Percentiles rank a stretch among this genome's conserved stretches.
Conservation (phyloP, 75 land plant genomes). For the Picea sitchensis region DNA sequence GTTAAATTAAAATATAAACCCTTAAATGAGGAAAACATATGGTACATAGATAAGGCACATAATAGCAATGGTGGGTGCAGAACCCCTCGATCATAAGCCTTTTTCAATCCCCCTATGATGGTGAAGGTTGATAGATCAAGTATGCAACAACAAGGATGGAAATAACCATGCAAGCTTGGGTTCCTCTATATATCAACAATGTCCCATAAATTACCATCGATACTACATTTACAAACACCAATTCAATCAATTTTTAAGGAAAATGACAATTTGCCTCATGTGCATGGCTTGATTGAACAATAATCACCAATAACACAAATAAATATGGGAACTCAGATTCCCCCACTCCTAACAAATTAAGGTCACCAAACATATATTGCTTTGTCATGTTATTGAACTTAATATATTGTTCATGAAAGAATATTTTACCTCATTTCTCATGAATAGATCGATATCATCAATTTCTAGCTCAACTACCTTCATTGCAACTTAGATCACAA, state of each 20-base stretch:
- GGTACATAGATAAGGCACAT: slow-evolving; percentile 36
- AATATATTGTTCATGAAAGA: neutral
- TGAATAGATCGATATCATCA: too few relatives aligned
- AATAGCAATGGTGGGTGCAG: slow-evolving; percentile 49
- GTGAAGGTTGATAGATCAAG: slow-evolving; percentile 67
- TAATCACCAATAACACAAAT: slow-evolving; percentile 49
- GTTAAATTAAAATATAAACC: neutral
- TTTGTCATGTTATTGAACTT: neutral
- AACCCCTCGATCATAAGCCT: slow-evolving; percentile 51
- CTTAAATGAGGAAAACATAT: slow-evolving; percentile 17
- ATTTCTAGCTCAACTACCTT: too few relatives aligned
- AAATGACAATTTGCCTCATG: slow-evolving; percentile 31
- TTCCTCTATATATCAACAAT: slow-evolving; percentile 41
- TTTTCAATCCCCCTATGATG: slow-evolving; percentile 38
- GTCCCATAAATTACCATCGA: neutral
- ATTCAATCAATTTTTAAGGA: neutral
- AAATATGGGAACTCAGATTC: slow-evolving; percentile 66
- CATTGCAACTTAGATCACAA: too few relatives aligned
- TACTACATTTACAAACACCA: neutral
- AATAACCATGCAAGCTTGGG: slow-evolving; percentile 43
- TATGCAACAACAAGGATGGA: slow-evolving; percentile 41
- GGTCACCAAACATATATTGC: neutral
- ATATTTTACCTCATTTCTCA: too few relatives aligned
- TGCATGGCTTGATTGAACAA: slow-evolving; percentile 52
- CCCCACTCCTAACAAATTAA: slow-evolving; percentile 21